Conservation (phyloP, 768 basidiomycete species). For the Mrakia gelida region DNA sequence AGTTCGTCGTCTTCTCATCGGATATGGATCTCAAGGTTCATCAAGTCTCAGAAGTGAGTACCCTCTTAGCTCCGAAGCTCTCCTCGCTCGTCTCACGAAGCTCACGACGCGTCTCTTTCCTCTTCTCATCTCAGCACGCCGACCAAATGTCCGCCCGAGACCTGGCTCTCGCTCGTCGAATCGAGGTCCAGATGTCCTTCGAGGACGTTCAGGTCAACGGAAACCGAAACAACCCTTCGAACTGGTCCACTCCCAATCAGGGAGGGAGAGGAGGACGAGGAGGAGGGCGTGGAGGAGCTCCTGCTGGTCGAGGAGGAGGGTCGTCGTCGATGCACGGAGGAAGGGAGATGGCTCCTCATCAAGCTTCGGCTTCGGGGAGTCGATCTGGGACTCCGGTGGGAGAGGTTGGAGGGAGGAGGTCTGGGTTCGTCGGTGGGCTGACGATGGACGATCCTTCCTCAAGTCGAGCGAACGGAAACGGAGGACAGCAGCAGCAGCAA, state of each 20-base stretch:
- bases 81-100: background rate
- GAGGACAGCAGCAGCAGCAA: background rate
- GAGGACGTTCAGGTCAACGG: slow-evolving; percentile 21
- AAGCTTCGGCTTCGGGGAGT: background rate
- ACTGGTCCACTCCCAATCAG: background rate
- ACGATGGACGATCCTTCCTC: slow-evolving; percentile 15
- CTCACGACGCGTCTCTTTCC: background rate
- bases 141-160: slow-evolving; percentile 42
- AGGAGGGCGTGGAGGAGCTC: background rate
- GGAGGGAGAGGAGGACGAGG: background rate
- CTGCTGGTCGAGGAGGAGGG: slow-evolving; percentile 9
- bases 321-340: slow-evolving; percentile 14
- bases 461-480: slow-evolving; percentile 14
- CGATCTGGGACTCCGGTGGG: slow-evolving; percentile 37
- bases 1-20: slow-evolving; percentile 91
- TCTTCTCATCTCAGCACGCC: slow-evolving; percentile 39
- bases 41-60: slow-evolving; percentile 63
- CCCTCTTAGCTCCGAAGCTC: background rate
- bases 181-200: slow-evolving; percentile 34
- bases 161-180: slow-evolving; percentile 41
- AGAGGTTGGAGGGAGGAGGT: background rate
- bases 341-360: slow-evolving; percentile 12
- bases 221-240: background rate
- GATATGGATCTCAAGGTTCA: slow-evolving; percentile 87
- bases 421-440: slow-evolving; percentile 29